Conservation (phyloP, 2,329 filamentous ascomycete species). For the Penicillium crustosum region DNA sequence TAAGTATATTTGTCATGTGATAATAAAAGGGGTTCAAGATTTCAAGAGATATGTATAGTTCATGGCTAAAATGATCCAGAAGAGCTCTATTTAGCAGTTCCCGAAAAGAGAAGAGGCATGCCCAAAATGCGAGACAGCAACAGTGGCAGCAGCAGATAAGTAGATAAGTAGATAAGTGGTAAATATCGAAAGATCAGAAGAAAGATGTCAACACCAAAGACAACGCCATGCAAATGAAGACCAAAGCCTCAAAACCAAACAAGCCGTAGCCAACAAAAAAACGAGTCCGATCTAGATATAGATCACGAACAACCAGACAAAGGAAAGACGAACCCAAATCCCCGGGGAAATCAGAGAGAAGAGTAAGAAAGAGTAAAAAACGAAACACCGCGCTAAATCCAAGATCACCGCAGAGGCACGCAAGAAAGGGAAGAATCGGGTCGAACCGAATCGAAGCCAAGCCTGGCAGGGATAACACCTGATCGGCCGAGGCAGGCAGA, state of each 20-base stretch:
- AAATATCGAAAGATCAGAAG: not conserved
- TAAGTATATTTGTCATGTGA: not conserved
- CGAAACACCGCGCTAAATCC: slow-evolving; percentile 37
- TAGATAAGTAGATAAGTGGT: not conserved
- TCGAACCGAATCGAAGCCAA: not conserved
- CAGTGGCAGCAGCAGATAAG: not conserved
- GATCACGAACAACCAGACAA: slow-evolving; percentile 11
- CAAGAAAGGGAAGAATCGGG: slow-evolving; percentile 12
- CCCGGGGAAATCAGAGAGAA: not conserved
- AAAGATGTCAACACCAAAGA: slow-evolving; percentile 20
- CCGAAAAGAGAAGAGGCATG: slow-evolving; percentile 15
- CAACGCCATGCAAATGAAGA: slow-evolving; percentile 31
- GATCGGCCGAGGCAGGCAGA: not conserved
- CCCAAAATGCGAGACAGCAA: slow-evolving; percentile 9
- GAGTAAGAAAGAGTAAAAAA: not conserved
- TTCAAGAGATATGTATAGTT: slow-evolving; percentile 1
- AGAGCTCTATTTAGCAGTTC: slow-evolving; percentile 23
- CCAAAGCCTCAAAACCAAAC: not conserved
- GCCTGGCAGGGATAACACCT: slow-evolving; percentile 1
- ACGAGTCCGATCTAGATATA: slow-evolving; percentile 7
- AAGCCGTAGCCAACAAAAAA: slow-evolving; percentile 18
- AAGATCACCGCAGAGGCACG: slow-evolving; percentile 20
- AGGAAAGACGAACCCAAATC: slow-evolving; percentile 1
- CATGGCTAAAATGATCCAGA: slow-evolving; percentile 11
- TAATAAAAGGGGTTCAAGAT: not conserved